Percentiles rank a stretch among this genome's conserved stretches.
Evolutionary conservation across 2,329 filamentous ascomycete species (phyloP).

Genomic region (Aspergillus sp.): DNA sequence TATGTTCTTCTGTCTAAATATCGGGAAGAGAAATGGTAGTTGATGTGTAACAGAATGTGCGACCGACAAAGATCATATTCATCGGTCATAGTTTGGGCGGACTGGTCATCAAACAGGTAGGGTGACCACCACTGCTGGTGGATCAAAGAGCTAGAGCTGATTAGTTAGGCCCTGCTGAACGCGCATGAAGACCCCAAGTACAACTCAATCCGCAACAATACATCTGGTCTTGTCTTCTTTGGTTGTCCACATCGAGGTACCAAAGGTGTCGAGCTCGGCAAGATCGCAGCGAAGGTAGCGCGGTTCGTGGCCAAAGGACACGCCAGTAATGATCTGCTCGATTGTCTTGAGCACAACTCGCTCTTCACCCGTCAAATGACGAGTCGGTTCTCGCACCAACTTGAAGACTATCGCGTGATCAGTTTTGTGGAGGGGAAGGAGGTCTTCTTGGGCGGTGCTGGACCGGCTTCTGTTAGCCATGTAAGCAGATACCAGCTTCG

Average conservation of each 20-base stretch:
- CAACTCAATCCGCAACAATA: constrained; percentile 34
- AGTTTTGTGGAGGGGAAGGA: constrained; percentile 40
- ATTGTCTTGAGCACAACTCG: constrained; percentile 34
- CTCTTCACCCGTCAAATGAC: constrained; percentile 36
- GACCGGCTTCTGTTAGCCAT: constrained; percentile 35
- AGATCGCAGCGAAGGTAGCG: constrained; percentile 37
- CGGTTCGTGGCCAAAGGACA: constrained; percentile 35
- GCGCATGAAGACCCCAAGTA: constrained; percentile 40
- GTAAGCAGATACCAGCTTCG: constrained; percentile 12
- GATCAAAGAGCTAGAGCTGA: background rate
- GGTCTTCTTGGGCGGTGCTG: constrained; percentile 30
- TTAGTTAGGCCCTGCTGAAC: constrained; percentile 33
- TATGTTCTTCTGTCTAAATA: background rate
- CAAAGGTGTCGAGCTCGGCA: constrained; percentile 35
- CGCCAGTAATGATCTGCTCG: constrained; percentile 33
- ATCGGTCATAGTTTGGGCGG: constrained; percentile 37
- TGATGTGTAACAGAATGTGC: constrained; percentile 16
- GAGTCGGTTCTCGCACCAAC: constrained; percentile 35
- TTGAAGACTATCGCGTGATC: constrained; percentile 37
- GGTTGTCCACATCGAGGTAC: constrained; percentile 39
- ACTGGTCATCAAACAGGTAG: constrained; percentile 35
- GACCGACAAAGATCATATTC: constrained; percentile 34
- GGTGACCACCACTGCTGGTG: too few species aligned
- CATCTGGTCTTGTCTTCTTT: constrained; percentile 38
- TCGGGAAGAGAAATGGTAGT: too few species aligned